Evolutionary conservation across 345 rosid genomes (phyloP).

Genomic region (Orychophragmus violaceus): DNA sequence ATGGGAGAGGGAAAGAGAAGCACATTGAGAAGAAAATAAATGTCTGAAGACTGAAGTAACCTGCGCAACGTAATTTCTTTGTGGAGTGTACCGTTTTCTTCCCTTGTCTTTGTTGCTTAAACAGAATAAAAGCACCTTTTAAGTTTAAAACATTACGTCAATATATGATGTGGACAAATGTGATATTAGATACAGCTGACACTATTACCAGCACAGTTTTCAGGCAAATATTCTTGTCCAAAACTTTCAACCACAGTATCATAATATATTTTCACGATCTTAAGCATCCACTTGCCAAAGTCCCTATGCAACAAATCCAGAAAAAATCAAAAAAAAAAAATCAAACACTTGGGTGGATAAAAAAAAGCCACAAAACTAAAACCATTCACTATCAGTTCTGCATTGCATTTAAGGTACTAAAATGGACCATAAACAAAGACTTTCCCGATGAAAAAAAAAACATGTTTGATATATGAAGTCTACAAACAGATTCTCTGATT

Average conservation of each 20-base stretch:
- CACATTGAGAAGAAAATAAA: background rate
- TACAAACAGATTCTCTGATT: background rate
- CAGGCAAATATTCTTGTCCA: constrained; percentile 44
- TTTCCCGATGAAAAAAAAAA: constrained; percentile 1
- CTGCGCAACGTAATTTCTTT: constrained; percentile 70
- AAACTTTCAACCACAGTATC: constrained; percentile 38
- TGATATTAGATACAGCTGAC: constrained; percentile 8
- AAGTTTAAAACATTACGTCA: background rate
- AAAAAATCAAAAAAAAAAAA: constrained; percentile 14
- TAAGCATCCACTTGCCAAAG: constrained; percentile 82
- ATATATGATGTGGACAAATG: background rate
- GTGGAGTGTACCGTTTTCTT: constrained; percentile 58
- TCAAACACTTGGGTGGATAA: constrained; percentile 1
- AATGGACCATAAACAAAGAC: background rate
- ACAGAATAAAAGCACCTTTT: background rate
- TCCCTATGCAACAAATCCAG: constrained; percentile 64
- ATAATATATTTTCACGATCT: constrained; percentile 59
- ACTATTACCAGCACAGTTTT: constrained; percentile 35
- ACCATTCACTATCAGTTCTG: background rate
- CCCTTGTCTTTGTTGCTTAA: constrained; percentile 50
- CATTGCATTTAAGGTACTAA: background rate
- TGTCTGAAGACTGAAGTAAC: constrained; percentile 30
- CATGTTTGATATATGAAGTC: background rate
- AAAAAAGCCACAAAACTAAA: background rate
- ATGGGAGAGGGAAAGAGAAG: background rate